These are phyloP conservation scores for Epichloe glyceriae DNA, from an alignment of 2,329 filamentous ascomycete species.

Conservation along the genomic window DNA sequence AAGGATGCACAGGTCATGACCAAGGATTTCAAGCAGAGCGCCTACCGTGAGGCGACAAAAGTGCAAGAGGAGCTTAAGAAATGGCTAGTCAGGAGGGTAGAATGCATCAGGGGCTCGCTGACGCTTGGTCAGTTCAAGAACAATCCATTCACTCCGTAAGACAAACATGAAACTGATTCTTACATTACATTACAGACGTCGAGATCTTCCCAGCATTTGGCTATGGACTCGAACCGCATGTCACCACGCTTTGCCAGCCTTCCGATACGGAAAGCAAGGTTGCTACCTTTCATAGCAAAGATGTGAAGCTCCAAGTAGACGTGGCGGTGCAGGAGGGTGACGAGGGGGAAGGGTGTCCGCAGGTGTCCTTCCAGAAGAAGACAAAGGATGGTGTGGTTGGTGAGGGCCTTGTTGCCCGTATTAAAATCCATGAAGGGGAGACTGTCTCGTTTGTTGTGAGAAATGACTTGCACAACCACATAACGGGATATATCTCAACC, in stretches of 20 bases:
- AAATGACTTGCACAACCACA: conserved; percentile 44
- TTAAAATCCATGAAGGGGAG: conserved; percentile 52
- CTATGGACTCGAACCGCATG: conserved; percentile 52
- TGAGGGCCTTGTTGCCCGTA: conserved; percentile 47
- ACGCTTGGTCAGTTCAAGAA: conserved; percentile 34
- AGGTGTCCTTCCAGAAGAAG: conserved; percentile 41
- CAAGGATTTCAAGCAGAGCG: conserved; percentile 33
- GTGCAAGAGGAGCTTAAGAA: conserved; percentile 53
- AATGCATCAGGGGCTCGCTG: conserved; percentile 57
- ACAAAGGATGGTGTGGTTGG: conserved; percentile 39
- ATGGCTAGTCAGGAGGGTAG: conserved; percentile 58
- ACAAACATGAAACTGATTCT: neutral
- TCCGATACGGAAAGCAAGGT: conserved; percentile 38
- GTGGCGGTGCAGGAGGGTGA: conserved; percentile 49
- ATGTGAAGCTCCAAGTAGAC: conserved; percentile 51
- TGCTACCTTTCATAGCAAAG: conserved; percentile 47
- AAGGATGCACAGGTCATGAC: conserved; percentile 41
- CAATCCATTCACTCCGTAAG: neutral
- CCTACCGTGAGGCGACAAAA: conserved; percentile 38
- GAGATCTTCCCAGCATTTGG: conserved; percentile 63
- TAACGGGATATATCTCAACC: conserved; percentile 44
- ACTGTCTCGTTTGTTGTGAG: conserved; percentile 56
- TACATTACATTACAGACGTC: conserved; percentile 31
- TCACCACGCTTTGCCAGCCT: conserved; percentile 39
- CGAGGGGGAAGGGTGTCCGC: conserved; percentile 29